Base-by-base conservation (phyloP, 345 rosid species). In the Lumnitzera littorea region DNA sequence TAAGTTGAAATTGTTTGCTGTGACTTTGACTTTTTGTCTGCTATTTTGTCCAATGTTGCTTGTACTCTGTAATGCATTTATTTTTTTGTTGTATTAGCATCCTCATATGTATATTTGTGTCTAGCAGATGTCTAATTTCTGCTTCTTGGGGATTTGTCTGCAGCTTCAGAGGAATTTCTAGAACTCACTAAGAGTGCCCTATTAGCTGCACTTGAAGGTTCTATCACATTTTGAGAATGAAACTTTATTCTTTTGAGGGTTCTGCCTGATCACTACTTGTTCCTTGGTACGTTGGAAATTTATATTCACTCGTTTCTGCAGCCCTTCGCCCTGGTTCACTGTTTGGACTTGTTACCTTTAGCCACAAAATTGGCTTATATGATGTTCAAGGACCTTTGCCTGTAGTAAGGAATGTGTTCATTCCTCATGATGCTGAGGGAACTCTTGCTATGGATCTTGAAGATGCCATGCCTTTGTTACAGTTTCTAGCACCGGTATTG, bases 381-480 rank as follows among this genome's bases (percentile, higher is more conserved):
- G 96, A 94, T 80, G 92, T 94, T 74, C 99, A 94, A 78, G 96
- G 99, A 48, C 95, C 96, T 72, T 70, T 94, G 68, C 86, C 92
- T 50, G 82, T 94, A 57, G 84, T 88, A 57, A 94, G 91, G 74
- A 94, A 90, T 70, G 84, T 86, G 46, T 90, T 90, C 72, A 80
- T 94, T 67, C 89, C 87, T 55, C 78, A 84, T 10, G 97, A 88
- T 74, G 52, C 70, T 2, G 96, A 90, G 62, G 85, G 81, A 61
- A 72, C 81, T 55, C 74, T 88, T 46, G 70, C 85, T 24, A 46
- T 88, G 59, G 96, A 84, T 60, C 97, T 90, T 54, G 95, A 88
- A 75, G 95, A 94, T 84, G 92, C 75, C 71, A 90, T 90, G 99
- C 88, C 97, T 53, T 80, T 94, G 72, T 68, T 78, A 63, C 92